Conservation (phyloP, 768 basidiomycete genomes). For the Collybia mongolica region DNA sequence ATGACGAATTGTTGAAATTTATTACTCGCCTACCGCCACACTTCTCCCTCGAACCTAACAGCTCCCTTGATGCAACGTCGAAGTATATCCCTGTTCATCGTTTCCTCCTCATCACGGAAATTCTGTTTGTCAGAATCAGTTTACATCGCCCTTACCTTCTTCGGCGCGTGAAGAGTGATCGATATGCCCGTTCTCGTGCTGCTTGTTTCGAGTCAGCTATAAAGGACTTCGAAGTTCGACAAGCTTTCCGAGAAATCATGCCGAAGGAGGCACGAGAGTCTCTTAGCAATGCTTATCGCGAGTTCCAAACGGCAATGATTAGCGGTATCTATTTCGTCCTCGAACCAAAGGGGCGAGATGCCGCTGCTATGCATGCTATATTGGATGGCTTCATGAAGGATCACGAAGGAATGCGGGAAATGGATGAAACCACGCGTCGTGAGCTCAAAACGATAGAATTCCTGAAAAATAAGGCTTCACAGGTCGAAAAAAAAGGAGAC, state of each 20-base stretch:
- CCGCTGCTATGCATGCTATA: conserved; percentile 73
- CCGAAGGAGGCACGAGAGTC: conserved; percentile 66
- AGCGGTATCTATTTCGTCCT: conserved; percentile 84
- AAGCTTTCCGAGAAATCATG: conserved; percentile 60
- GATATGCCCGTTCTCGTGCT: conserved; percentile 74
- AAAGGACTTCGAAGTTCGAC: conserved; percentile 80
- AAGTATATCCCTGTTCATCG: conserved; percentile 79
- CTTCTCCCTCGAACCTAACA: conserved; percentile 75
- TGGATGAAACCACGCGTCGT: conserved; percentile 80
- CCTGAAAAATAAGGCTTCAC: conserved; percentile 65
- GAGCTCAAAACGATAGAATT: conserved; percentile 88
- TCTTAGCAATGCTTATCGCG: conserved; percentile 79
- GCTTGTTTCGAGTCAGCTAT: conserved; percentile 93
- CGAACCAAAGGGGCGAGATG: conserved; percentile 70
- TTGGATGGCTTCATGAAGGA: conserved; percentile 77
- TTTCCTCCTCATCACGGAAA: conserved; percentile 87
- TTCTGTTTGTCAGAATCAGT: conserved; percentile 82
- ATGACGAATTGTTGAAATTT: conserved; percentile 81
- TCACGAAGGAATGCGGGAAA: conserved; percentile 60
- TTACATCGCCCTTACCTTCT: conserved; percentile 88
- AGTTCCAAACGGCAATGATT: conserved; percentile 89
- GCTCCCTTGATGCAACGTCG: conserved; percentile 64
- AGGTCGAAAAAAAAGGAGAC: conserved; percentile 39
- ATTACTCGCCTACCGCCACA: conserved; percentile 76
- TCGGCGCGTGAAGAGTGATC: conserved; percentile 73